phyloP scores from a whole-genome alignment of 371 early-diverging fungal species.

The Saksenaea vasiformis region DNA sequence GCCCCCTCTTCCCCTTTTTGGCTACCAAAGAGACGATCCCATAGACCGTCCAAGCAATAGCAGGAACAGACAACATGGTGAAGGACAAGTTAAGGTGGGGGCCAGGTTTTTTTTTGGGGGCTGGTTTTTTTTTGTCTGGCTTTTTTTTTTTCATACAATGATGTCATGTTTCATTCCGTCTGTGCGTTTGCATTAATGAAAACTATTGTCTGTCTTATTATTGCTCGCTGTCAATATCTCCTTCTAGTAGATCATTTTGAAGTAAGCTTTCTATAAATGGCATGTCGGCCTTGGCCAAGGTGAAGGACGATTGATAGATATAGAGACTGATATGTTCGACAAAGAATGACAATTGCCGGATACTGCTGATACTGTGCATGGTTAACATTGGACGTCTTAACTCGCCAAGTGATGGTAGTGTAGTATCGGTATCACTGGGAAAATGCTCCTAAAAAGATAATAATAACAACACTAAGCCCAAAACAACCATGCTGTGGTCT shows the following conservation, averaged over 20 bases:
- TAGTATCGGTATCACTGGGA: slow-evolving; percentile 17
- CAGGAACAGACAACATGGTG: slow-evolving; percentile 17
- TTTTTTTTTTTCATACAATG: neutral
- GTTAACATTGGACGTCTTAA: slow-evolving; percentile 76
- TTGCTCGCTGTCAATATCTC: slow-evolving; percentile 34
- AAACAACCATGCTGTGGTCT: neutral
- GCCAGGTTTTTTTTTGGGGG: neutral
- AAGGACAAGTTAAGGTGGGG: neutral
- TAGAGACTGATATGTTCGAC: slow-evolving; percentile 72
- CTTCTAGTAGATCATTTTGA: slow-evolving; percentile 72
- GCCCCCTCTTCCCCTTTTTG: neutral
- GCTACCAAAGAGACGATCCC: slow-evolving; percentile 12
- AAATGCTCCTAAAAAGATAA: slow-evolving; percentile 11
- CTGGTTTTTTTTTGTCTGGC: neutral
- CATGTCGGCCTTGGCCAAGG: slow-evolving; percentile 70
- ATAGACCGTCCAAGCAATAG: slow-evolving; percentile 20
- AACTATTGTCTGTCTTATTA: neutral
- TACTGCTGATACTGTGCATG: slow-evolving; percentile 64
- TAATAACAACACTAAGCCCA: neutral
- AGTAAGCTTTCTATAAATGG: slow-evolving; percentile 76
- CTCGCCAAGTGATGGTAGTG: slow-evolving; percentile 37
- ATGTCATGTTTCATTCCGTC: neutral
- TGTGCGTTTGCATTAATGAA: neutral
- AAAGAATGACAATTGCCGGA: slow-evolving; percentile 76
- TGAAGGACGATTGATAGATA: slow-evolving; percentile 74